phyloP scores from a whole-genome alignment of 257 asterid genomes.

The Solanum dulcamara region DNA sequence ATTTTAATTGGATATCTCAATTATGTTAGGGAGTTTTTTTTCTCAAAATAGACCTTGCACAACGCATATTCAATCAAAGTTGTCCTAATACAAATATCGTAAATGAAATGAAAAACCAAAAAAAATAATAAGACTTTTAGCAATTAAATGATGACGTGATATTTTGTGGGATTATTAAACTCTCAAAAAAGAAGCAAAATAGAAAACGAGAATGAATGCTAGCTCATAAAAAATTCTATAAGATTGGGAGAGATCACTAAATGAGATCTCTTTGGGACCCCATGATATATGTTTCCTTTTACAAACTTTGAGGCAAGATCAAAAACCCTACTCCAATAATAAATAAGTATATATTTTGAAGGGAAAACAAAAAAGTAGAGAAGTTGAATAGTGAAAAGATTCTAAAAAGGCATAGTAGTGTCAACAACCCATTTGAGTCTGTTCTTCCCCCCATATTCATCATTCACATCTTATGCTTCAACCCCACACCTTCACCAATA shows the following conservation, averaged over 20 bases:
- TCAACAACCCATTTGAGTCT: constrained; percentile 38
- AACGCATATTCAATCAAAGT: neutral
- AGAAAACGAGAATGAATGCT: constrained; percentile 2
- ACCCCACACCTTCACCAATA: constrained; percentile 14
- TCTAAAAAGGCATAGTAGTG: neutral
- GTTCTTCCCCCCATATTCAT: constrained; percentile 30
- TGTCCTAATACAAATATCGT: neutral
- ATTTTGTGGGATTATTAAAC: neutral
- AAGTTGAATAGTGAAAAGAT: neutral
- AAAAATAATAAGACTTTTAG: neutral
- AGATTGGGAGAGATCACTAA: neutral
- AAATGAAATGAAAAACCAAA: neutral
- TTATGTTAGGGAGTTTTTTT: neutral
- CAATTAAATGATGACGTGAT: neutral
- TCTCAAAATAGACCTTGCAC: no score
- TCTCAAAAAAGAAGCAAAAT: neutral
- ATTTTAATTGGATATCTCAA: neutral
- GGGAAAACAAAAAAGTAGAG: neutral
- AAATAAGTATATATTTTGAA: neutral
- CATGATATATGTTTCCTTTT: constrained; percentile 3
- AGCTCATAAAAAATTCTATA: neutral
- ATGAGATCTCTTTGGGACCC: constrained; percentile 1
- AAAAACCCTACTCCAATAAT: constrained; percentile 6
- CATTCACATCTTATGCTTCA: constrained; percentile 22
- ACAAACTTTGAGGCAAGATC: constrained; percentile 46